phyloP scores from a whole-genome alignment of 2,329 filamentous ascomycete genomes.

The Paraphoma sp. region DNA sequence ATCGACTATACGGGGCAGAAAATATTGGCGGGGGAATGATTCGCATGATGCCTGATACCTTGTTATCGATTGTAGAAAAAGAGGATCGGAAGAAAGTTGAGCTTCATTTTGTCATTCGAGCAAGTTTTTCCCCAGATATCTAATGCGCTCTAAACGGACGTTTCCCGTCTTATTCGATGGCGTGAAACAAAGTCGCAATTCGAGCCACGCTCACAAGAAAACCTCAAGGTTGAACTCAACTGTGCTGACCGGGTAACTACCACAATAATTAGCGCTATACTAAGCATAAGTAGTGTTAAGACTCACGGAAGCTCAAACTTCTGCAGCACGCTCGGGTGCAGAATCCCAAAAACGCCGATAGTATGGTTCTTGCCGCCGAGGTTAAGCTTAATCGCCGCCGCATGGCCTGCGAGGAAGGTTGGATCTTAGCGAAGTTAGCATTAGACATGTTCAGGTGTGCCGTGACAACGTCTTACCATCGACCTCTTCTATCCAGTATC shows the following conservation, averaged over 20 bases:
- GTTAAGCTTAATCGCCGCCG: constrained; percentile 81
- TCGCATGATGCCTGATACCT: neutral
- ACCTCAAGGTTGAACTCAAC: constrained; percentile 94
- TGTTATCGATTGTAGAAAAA: too few species aligned
- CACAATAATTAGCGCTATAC: constrained; percentile 17
- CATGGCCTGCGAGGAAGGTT: constrained; percentile 91
- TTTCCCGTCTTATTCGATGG: neutral
- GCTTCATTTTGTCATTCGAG: neutral
- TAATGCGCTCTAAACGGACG: neutral
- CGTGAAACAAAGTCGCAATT: neutral
- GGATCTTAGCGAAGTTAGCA: constrained; percentile 60
- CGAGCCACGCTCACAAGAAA: constrained; percentile 69
- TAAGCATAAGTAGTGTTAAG: neutral
- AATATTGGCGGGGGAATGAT: neutral
- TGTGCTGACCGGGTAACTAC: constrained; percentile 86
- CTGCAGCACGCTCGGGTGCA: constrained; percentile 91
- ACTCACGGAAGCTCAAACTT: constrained; percentile 86
- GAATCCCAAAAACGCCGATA: constrained; percentile 90
- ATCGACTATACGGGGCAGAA: neutral
- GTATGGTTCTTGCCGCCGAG: constrained; percentile 74
- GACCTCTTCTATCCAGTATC: constrained; percentile 95
- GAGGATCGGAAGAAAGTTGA: too few species aligned
- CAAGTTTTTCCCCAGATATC: neutral
- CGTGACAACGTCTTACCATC: constrained; percentile 62
- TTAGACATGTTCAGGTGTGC: neutral